These are phyloP conservation scores for Pythium dissimile DNA, from an alignment of 352 stramenopile genomes.

Conservation along the genomic window DNA sequence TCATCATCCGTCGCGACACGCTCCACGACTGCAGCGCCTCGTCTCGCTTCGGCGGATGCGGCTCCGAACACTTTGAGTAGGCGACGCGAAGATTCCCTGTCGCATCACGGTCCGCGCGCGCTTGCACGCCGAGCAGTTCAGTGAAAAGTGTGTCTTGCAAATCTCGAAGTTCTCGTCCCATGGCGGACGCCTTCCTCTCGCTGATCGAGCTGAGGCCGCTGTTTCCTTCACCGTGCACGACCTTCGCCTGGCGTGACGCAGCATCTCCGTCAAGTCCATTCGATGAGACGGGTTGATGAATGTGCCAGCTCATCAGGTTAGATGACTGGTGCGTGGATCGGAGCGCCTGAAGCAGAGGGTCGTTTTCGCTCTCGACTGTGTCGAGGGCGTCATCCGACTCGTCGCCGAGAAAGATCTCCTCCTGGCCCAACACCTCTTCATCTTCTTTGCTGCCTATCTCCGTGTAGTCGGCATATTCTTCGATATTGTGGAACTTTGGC, in stretches of 20 bases:
- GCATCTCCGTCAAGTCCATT: conserved; percentile 14
- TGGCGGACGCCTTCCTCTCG: conserved; percentile 54
- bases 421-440: conserved; percentile 3
- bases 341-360: conserved; percentile 66
- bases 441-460: conserved; percentile 20
- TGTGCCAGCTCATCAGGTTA: conserved; percentile 72
- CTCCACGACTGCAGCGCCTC: conserved; percentile 61
- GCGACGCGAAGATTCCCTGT: conserved; percentile 10
- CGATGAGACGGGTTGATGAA: conserved; percentile 12
- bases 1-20: conserved; percentile 80
- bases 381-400: conserved; percentile 27
- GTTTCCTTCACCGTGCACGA: conserved; percentile 67
- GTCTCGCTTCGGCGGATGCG: conserved; percentile 51
- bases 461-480: conserved; percentile 54
- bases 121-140: conserved; percentile 58
- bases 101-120: conserved; percentile 38
- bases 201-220: conserved; percentile 60
- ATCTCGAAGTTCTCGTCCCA: conserved; percentile 44
- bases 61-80: conserved; percentile 24
- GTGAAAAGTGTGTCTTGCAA: conserved; percentile 67
- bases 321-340: conserved; percentile 54
- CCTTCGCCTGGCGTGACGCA: conserved; percentile 20
- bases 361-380: conserved; percentile 29
- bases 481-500: conserved; percentile 43
- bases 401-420: conserved; percentile 13